phyloP scores from a whole-genome alignment of 2,329 filamentous ascomycete genomes.

The Penicillium sp. region DNA sequence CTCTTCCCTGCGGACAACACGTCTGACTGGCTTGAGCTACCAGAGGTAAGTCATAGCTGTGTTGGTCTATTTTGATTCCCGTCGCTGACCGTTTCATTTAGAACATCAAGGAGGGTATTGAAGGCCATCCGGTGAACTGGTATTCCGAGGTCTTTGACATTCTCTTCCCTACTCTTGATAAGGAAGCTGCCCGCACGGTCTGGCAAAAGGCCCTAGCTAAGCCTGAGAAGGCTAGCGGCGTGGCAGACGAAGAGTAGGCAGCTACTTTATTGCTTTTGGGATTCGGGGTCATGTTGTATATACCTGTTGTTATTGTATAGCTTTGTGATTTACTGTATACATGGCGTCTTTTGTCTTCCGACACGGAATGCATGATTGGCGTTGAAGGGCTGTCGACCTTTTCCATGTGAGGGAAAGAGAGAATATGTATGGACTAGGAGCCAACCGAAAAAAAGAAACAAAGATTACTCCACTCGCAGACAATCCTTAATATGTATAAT shows the following conservation, averaged over 20 bases:
- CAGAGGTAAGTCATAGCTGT: slow-evolving; percentile 67
- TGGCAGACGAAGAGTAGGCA: slow-evolving; percentile 29
- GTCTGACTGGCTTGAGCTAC: slow-evolving; percentile 95
- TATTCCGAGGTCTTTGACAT: slow-evolving; percentile 90
- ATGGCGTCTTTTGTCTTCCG: slow-evolving; percentile 30
- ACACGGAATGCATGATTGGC: slow-evolving; percentile 36
- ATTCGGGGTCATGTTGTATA: slow-evolving; percentile 13
- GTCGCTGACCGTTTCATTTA: slow-evolving; percentile 41
- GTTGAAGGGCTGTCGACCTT: slow-evolving; percentile 23
- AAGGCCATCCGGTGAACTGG: slow-evolving; percentile 88
- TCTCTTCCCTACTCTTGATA: slow-evolving; percentile 79
- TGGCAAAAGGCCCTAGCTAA: slow-evolving; percentile 64
- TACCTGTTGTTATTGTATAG: slow-evolving; percentile 20
- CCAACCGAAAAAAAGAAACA: slow-evolving; percentile 4
- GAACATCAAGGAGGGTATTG: slow-evolving; percentile 97
- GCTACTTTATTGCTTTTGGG: slow-evolving; percentile 14
- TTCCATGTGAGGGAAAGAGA: slow-evolving; percentile 1
- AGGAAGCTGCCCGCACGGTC: slow-evolving; percentile 63
- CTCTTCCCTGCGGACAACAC: slow-evolving; percentile 94
- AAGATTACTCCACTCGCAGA: slow-evolving; percentile 14
- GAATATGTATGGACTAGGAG: slow-evolving; percentile 1
- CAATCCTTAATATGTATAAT: neutral
- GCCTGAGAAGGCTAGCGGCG: slow-evolving; percentile 46
- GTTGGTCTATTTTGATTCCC: slow-evolving; percentile 6
- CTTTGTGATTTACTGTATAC: slow-evolving; percentile 25